phyloP scores from a whole-genome alignment of 768 basidiomycete genomes.

The Panus rudis region DNA sequence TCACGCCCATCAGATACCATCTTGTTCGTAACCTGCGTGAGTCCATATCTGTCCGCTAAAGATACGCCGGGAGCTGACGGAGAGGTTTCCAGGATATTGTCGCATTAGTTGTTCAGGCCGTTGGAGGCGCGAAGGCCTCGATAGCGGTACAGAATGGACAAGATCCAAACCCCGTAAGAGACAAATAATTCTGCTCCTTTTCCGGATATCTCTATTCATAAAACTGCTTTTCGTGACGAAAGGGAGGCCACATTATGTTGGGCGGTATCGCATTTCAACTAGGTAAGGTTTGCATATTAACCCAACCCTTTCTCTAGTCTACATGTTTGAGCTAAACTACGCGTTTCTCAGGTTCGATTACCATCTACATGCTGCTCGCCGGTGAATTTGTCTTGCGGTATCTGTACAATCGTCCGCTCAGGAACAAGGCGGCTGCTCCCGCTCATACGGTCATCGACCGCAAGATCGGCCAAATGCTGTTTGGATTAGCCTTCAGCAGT shows the following conservation, averaged over 20 bases:
- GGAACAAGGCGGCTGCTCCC: neutral
- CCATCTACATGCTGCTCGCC: conserved; percentile 34
- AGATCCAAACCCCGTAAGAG: conserved; percentile 8
- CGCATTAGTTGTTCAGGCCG: conserved; percentile 53
- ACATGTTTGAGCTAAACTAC: too few relatives aligned
- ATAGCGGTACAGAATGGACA: conserved; percentile 13
- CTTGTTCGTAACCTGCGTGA: conserved; percentile 33
- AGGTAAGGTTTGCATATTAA: too few relatives aligned
- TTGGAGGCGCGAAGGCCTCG: conserved; percentile 53
- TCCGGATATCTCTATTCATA: neutral
- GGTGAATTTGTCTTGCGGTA: conserved; percentile 40
- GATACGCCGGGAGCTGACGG: neutral
- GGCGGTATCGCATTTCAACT: conserved; percentile 47
- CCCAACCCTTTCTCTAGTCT: too few relatives aligned
- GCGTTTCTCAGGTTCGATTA: conserved; percentile 27
- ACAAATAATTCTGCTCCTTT: neutral
- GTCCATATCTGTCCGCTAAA: neutral
- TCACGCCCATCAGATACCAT: conserved; percentile 29
- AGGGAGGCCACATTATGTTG: conserved; percentile 20
- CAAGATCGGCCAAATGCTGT: conserved; percentile 20
- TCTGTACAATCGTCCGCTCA: conserved; percentile 29
- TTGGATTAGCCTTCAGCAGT: conserved; percentile 19
- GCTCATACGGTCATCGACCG: conserved; percentile 11
- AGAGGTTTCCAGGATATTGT: conserved; percentile 36
- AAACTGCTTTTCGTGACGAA: neutral